A percentile compares a stretch with the other conserved stretches of the same genome.
Evolutionary conservation across 495 filamentous ascomycete genomes (phyloP).

Genomic region (Neurospora sp.): DNA sequence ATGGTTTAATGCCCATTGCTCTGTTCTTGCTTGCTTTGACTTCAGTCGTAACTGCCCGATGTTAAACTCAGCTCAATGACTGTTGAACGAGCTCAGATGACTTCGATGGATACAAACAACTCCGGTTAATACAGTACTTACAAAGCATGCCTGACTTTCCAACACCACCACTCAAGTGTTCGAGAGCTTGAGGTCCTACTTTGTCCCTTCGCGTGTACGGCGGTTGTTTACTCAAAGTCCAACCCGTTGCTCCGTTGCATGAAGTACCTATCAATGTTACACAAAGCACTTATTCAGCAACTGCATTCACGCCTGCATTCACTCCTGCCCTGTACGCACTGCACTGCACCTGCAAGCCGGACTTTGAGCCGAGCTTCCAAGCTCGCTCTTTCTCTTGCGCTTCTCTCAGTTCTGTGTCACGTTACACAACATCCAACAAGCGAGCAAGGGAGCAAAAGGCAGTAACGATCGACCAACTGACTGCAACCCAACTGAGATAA

Average conservation of each 20-base stretch:
- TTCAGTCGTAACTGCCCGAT: neutral
- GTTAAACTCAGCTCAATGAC: no score
- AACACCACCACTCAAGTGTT: neutral
- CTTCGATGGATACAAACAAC: neutral
- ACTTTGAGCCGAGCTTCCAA: neutral
- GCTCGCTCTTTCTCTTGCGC: neutral
- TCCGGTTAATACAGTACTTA: neutral
- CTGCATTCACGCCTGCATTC: neutral
- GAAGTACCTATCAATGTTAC: neutral
- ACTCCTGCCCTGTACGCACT: neutral
- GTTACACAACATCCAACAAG: neutral
- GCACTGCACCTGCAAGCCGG: neutral
- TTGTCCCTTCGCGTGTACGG: neutral
- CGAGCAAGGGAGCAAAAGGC: neutral
- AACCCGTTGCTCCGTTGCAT: neutral
- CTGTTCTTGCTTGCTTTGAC: neutral
- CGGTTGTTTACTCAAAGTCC: neutral
- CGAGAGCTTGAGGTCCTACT: neutral
- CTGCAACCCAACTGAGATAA: neutral
- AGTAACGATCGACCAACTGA: neutral
- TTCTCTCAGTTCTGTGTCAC: neutral
- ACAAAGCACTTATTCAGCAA: neutral
- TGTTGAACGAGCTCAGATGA: no score
- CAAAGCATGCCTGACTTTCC: neutral
- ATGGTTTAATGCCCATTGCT: neutral